Percentiles rank a stretch among this genome's conserved stretches.
phyloP scores from a whole-genome alignment of 345 rosid species.

The Acer campestre region DNA sequence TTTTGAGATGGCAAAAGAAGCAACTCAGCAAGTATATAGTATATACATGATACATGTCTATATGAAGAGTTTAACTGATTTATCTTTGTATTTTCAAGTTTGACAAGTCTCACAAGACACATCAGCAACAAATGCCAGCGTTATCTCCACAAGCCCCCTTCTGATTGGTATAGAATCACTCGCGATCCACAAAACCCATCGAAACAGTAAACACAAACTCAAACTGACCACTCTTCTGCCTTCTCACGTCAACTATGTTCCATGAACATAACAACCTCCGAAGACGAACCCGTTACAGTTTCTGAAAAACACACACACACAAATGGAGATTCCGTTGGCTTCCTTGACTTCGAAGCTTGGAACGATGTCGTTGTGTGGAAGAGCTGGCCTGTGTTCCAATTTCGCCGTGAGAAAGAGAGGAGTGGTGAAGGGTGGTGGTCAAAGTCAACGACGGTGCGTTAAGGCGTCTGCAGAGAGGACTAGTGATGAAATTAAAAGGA shows the following conservation, averaged over 20 bases:
- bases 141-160: constrained; percentile 40
- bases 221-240: neutral
- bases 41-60: too few relatives aligned
- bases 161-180: constrained; percentile 17
- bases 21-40: too few relatives aligned
- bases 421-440: constrained; percentile 24
- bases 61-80: too few relatives aligned
- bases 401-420: constrained; percentile 34
- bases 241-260: neutral
- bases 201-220: neutral
- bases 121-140: constrained; percentile 22
- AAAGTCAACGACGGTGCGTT: constrained; percentile 25
- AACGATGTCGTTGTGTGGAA: constrained; percentile 34
- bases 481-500: constrained; percentile 52
- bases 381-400: constrained; percentile 33
- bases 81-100: too few relatives aligned
- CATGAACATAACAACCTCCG: neutral
- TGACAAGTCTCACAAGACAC: too few relatives aligned
- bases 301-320: neutral
- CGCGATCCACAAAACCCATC: constrained; percentile 8
- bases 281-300: neutral
- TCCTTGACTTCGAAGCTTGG: constrained; percentile 29
- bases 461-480: constrained; percentile 51
- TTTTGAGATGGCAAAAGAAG: too few relatives aligned
- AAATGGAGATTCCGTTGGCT: constrained; percentile 53